These are phyloP conservation scores for Volvariella volvacea DNA, from an alignment of 1,284 basidiomycete genomes.

Conservation along the genomic window DNA sequence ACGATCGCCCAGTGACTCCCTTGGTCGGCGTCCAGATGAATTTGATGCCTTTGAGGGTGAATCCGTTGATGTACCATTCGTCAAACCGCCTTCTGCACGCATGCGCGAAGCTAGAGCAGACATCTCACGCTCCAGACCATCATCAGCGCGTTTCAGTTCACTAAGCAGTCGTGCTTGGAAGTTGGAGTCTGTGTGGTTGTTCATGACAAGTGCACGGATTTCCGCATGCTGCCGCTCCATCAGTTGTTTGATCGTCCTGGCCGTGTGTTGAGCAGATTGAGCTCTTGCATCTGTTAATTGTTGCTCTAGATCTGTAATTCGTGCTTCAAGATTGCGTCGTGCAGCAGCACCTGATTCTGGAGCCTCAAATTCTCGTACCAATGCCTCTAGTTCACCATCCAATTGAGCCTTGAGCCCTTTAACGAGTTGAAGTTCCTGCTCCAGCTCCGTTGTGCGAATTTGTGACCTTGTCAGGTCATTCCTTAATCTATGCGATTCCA, in stretches of 20 bases:
- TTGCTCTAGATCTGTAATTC: slow-evolving; percentile 59
- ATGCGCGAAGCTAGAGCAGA: slow-evolving; percentile 17
- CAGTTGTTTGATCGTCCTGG: slow-evolving; percentile 52
- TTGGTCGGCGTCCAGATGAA: slow-evolving; percentile 4
- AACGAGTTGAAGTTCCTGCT: slow-evolving; percentile 42
- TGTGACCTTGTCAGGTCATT: slow-evolving; percentile 49
- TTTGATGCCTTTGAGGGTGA: slow-evolving; percentile 7
- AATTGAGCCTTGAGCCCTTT: slow-evolving; percentile 62
- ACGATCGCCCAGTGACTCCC: no score
- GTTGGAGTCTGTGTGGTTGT: slow-evolving; percentile 49
- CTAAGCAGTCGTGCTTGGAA: slow-evolving; percentile 63
- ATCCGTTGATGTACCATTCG: slow-evolving; percentile 34
- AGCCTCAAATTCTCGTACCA: slow-evolving; percentile 51
- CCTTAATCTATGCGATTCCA: slow-evolving; percentile 51
- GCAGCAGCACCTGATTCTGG: slow-evolving; percentile 35
- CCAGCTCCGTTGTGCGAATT: slow-evolving; percentile 46
- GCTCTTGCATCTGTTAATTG: slow-evolving; percentile 45
- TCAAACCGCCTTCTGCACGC: slow-evolving; percentile 9
- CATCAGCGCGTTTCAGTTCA: slow-evolving; percentile 62
- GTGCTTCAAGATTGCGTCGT: slow-evolving; percentile 60
- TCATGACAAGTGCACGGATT: slow-evolving; percentile 58
- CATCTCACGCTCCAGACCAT: slow-evolving; percentile 55
- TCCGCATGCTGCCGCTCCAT: slow-evolving; percentile 67
- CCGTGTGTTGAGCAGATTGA: slow-evolving; percentile 36
- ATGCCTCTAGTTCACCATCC: slow-evolving; percentile 61